Evolutionary conservation across 2,329 filamentous ascomycete genomes (phyloP).

Genomic region (Lasiodiplodia gonubiensis): DNA sequence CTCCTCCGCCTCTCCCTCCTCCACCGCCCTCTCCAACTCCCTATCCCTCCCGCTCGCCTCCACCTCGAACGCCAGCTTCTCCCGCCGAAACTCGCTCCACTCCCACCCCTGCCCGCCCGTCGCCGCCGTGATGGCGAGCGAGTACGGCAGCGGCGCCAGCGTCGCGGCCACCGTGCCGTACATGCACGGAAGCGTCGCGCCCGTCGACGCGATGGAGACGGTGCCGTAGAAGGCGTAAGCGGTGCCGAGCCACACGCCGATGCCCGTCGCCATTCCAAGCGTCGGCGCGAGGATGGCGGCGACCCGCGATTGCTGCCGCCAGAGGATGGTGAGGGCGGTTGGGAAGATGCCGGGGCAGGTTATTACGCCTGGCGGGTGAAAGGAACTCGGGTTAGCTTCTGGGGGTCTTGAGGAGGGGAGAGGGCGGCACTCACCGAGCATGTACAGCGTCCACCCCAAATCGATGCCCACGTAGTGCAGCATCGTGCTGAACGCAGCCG

Average conservation of each 20-base stretch:
- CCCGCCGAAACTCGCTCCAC: constrained; percentile 45
- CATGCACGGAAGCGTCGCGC: constrained; percentile 57
- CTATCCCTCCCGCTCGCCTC: constrained; percentile 16
- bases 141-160: constrained; percentile 52
- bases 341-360: constrained; percentile 62
- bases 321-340: constrained; percentile 60
- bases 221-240: constrained; percentile 55
- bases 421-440: constrained; percentile 44
- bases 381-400: too few relatives aligned
- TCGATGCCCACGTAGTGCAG: constrained; percentile 62
- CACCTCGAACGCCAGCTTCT: constrained; percentile 42
- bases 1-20: constrained; percentile 14
- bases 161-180: constrained; percentile 60
- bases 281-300: constrained; percentile 59
- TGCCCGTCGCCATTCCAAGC: constrained; percentile 57
- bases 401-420: too few relatives aligned
- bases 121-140: constrained; percentile 54
- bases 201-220: constrained; percentile 56
- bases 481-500: constrained; percentile 58
- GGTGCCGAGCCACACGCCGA: constrained; percentile 60
- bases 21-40: constrained; percentile 34
- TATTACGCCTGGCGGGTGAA: constrained; percentile 48
- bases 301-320: constrained; percentile 56
- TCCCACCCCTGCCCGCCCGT: constrained; percentile 50
- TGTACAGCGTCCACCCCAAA: constrained; percentile 61